Evolutionary conservation across 805 yeast species (phyloP), one percentile per base, ranked within the genome.

Genomic region (Starmerella gropengiesseri): DNA sequence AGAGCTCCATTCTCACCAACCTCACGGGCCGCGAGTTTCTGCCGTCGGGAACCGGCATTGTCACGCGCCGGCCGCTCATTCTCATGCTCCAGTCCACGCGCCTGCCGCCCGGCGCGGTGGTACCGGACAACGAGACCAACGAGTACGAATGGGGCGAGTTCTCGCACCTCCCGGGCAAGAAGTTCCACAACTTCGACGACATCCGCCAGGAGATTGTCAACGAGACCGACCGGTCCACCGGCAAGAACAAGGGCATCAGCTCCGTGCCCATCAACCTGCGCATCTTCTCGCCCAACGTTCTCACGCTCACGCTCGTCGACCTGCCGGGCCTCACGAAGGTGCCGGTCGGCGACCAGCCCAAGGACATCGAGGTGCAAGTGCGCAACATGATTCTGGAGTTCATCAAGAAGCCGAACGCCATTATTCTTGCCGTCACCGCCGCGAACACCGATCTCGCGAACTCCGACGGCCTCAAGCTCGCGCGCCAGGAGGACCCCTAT

Each of bases 311-410:
- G 9, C 73, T 91, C 56, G 97, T 91, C 28, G 98, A 91, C 66
- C 71, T 91, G 56, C 98, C 98, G 5, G 98, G 98, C 50, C 74
- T 91, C 56, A 91, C 98, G 20, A 91, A 91, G 61, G 97, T 91
- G 29, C 98, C 98, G 7, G 96, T 91, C 37, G 98, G 98, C 43
- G 98, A 91, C 63, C 98, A 91, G 65, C 98, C 98, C 44, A 82
- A 81, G 59, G 98, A 91, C 61, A 91, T 91, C 52, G 98, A 91
- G 67, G 77, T 73, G 52, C 95, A 84, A 62, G 91, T 91, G 57
- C 80, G 84, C 61, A 94, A 85, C 53, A 80, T 91, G 84, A 72
- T 91, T 41, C 71, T 91, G 72, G 86, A 86, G 63, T 91, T 81
- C 60, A 87, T 91, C 52, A 80, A 95, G 19, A 85, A 86, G 58